A percentile compares a stretch with the other conserved stretches of the same genome.
Evolutionary conservation across 2,329 filamentous ascomycete species (phyloP).

Genomic region (Talaromyces sp.): DNA sequence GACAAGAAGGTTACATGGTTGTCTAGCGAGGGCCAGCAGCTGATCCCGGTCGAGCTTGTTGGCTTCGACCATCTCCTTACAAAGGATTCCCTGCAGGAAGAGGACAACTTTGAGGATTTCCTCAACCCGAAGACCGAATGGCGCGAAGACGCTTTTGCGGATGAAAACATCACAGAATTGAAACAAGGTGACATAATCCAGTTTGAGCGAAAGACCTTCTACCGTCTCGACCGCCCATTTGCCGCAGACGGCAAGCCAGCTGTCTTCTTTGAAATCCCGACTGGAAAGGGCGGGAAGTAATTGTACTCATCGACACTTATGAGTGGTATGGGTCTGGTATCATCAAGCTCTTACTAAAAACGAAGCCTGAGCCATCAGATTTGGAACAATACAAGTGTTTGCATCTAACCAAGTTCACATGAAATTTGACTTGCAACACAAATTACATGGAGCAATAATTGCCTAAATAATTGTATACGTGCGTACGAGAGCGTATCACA

Average conservation of each 20-base stretch:
- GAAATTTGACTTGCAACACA: background rate
- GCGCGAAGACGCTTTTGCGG: constrained; percentile 70
- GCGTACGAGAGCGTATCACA: background rate
- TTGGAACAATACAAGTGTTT: background rate
- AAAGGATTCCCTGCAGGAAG: constrained; percentile 88
- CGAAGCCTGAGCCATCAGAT: background rate
- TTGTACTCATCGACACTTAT: background rate
- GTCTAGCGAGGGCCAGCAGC: constrained; percentile 66
- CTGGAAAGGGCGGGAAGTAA: constrained; percentile 47
- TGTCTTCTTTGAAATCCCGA: constrained; percentile 67
- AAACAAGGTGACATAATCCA: constrained; percentile 91
- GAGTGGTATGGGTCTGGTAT: background rate
- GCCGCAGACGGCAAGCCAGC: constrained; percentile 53
- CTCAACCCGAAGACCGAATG: constrained; percentile 72
- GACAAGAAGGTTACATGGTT: constrained; percentile 97
- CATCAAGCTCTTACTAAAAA: background rate
- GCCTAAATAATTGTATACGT: no score
- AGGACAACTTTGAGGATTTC: constrained; percentile 80
- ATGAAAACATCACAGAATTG: constrained; percentile 72
- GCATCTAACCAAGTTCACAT: background rate
- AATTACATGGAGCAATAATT: background rate
- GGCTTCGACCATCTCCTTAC: constrained; percentile 95
- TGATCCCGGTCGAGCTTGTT: constrained; percentile 79
- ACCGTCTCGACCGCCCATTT: constrained; percentile 68
- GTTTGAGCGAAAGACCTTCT: constrained; percentile 90